A percentile compares a stretch with the other conserved stretches of the same genome.
phyloP scores from a whole-genome alignment of 2,329 filamentous ascomycete genomes.

The Amesomyces nigricolor region DNA sequence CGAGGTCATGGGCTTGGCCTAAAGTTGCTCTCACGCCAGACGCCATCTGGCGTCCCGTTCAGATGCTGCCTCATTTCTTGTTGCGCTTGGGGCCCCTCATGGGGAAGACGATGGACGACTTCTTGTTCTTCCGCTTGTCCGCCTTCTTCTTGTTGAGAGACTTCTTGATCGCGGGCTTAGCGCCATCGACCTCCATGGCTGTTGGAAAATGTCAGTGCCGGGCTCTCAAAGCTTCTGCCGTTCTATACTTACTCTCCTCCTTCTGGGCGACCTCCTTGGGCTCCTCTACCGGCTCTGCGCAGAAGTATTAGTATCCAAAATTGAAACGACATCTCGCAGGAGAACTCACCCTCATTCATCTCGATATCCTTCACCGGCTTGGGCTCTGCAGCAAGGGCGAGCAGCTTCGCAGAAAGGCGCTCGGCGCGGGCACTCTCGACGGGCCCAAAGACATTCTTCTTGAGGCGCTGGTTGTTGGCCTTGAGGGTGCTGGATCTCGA shows the following conservation, averaged over 20 bases:
- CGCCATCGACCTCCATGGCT: constrained; percentile 54
- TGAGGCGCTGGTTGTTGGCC: constrained; percentile 75
- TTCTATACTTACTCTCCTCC: constrained; percentile 22
- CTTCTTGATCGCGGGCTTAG: constrained; percentile 35
- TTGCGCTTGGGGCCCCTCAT: constrained; percentile 36
- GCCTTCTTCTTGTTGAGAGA: constrained; percentile 46
- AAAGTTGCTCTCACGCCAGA: too few species aligned
- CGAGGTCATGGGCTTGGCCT: too few species aligned
- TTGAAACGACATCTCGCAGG: too few species aligned
- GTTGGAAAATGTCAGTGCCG: constrained; percentile 23
- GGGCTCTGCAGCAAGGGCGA: constrained; percentile 72
- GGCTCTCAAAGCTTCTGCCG: neutral
- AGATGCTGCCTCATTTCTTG: constrained; percentile 22
- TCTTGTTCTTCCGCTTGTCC: constrained; percentile 52
- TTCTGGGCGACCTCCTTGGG: constrained; percentile 25
- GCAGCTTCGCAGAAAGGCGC: constrained; percentile 77
- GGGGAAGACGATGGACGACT: constrained; percentile 54
- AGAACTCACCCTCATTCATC: constrained; percentile 33
- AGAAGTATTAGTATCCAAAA: neutral
- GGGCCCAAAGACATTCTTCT: constrained; percentile 77
- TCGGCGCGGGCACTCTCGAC: constrained; percentile 72
- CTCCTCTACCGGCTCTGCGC: constrained; percentile 25
- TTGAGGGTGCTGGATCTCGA: constrained; percentile 74
- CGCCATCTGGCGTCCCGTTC: too few species aligned
- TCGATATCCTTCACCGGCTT: constrained; percentile 56